Conservation (phyloP, 2,329 filamentous ascomycete species). For the Chalara sp. region DNA sequence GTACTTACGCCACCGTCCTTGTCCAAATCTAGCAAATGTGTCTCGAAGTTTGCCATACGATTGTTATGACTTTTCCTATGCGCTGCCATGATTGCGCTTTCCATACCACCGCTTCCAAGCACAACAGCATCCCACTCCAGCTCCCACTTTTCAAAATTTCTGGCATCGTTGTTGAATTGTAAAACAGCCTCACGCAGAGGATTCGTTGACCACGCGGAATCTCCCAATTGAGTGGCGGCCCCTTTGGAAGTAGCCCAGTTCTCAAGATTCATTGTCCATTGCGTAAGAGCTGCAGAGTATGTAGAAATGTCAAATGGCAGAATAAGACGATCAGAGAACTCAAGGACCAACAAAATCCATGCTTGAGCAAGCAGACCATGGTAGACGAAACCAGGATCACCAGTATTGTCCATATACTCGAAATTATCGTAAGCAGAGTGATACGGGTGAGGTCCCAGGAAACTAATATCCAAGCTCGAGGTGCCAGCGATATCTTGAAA, state of each 20-base stretch:
- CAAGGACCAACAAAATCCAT: constrained; percentile 74
- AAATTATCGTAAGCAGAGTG: constrained; percentile 88
- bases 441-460: constrained; percentile 62
- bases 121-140: constrained; percentile 68
- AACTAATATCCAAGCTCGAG: constrained; percentile 79
- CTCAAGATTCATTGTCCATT: constrained; percentile 61
- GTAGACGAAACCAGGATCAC: constrained; percentile 77
- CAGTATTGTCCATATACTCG: constrained; percentile 73
- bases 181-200: constrained; percentile 57
- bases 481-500: constrained; percentile 90
- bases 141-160: constrained; percentile 70
- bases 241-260: constrained; percentile 55
- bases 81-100: constrained; percentile 60
- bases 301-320: constrained; percentile 73
- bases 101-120: constrained; percentile 66
- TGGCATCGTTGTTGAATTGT: constrained; percentile 51
- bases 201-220: constrained; percentile 30
- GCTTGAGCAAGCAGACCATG: constrained; percentile 75
- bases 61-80: constrained; percentile 72
- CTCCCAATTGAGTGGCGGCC: constrained; percentile 44
- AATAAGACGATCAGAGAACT: constrained; percentile 74
- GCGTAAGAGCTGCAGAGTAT: constrained; percentile 60
- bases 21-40: constrained; percentile 70
- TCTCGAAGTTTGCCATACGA: constrained; percentile 76
- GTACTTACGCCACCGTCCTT: constrained; percentile 65